Base-by-base conservation (phyloP, 305 asterid species). In the Fraxinus sp. region DNA sequence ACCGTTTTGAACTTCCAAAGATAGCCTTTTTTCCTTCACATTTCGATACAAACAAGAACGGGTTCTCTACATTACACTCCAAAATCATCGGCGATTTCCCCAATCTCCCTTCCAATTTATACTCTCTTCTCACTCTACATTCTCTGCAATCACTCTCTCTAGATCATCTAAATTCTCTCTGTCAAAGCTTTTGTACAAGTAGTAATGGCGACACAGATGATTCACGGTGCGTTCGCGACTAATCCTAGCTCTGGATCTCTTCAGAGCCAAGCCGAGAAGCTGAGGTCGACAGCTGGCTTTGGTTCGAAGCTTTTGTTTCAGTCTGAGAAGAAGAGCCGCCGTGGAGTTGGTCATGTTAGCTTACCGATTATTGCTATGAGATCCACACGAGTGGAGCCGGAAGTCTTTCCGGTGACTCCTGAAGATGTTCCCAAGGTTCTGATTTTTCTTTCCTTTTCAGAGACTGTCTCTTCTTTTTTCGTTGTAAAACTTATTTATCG, bases 161-260 rank as follows among this genome's bases (percentile, higher is more conserved):
- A 8, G 35, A 28, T 79, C 30, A 3, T 20, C 62, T 1, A n/a
- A 22, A 22, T 39, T 76, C 37, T 28, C 41, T 14, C 24, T 14
- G 20, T 72, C 76, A 35, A 5, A 41, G 46, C 32, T 78, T 13
- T 78, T 11, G 62, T 37, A 30, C 35, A 32, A 28, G 10, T 28
- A 84, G 92, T 88, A 49, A 93, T 87, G 91, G 92, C 93, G 76
- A 88, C 93, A 80, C 90, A 90, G 78, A 79, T 89, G 87, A 89
- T 89, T 86, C 85, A 91, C 62, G 87, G 88, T 36, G 81, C 97
- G 24, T 83, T 91, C 83, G 84, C 85, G 76, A 81, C 86, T 22
- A 86, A 66, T 74, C 83, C 87, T 80, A 83, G 79, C 83, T 84
- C 91, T 77, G 91, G 87, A 86, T 82, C 89, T 74, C 84, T 77